Evolutionary conservation across 805 yeast genomes (phyloP).

Genomic region (Pichia gijzeniarum): DNA sequence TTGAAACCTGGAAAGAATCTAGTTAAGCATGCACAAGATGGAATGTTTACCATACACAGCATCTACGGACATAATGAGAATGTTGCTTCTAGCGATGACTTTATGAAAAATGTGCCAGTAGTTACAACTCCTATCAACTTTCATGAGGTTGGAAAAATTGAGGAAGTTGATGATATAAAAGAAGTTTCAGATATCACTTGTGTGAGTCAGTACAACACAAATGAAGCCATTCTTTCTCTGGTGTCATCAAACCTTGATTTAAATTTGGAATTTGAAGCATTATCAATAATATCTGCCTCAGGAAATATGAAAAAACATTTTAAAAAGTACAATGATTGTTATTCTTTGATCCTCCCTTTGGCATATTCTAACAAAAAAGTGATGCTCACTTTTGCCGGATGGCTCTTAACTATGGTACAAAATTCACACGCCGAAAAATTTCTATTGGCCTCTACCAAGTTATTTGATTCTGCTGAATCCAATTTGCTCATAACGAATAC

Average conservation of each 20-base stretch:
- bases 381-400: constrained; percentile 5
- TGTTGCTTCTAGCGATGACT: too few relatives aligned
- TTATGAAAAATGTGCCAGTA: neutral
- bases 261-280: constrained; percentile 2
- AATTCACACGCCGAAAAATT: neutral
- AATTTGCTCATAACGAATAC: neutral
- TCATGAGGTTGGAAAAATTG: neutral
- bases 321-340: constrained; percentile 1
- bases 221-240: too few relatives aligned
- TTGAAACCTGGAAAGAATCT: neutral
- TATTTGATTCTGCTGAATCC: neutral
- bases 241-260: neutral
- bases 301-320: neutral
- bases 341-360: neutral
- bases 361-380: constrained; percentile 1
- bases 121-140: neutral
- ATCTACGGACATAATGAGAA: too few relatives aligned
- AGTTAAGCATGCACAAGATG: too few relatives aligned
- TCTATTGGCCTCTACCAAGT: neutral
- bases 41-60: too few relatives aligned
- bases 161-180: neutral
- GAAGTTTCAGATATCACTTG: too few relatives aligned
- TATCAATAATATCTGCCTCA: constrained; percentile 1
- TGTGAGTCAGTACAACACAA: too few relatives aligned
- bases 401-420: constrained; percentile 1